Evolutionary conservation across 129 eudicot genomes (phyloP).

Genomic region (Chrysanthemum lavandulifolium): DNA sequence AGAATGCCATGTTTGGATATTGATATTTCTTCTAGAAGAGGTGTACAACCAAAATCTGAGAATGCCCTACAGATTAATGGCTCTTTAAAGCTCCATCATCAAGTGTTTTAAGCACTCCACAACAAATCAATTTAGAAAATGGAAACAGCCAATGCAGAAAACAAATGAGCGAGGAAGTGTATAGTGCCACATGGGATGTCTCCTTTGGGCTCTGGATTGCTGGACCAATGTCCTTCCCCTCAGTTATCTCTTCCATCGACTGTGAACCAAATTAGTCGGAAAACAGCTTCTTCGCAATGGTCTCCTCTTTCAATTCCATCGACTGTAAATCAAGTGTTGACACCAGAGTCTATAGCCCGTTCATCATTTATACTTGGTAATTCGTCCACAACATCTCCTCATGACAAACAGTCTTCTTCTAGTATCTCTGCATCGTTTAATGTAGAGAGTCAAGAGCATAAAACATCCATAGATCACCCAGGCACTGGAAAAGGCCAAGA

Average conservation of each 20-base stretch:
- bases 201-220: slow-evolving; percentile 16
- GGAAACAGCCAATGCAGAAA: slow-evolving; percentile 26
- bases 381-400: slow-evolving; percentile 17
- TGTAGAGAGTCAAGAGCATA: not conserved
- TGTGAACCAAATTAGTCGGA: not conserved
- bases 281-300: slow-evolving; percentile 5
- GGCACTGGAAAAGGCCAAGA: not conserved
- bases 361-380: not conserved
- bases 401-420: no score
- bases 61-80: not conserved
- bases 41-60: not conserved
- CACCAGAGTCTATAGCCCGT: slow-evolving; percentile 15
- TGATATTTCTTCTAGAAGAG: slow-evolving; percentile 6
- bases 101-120: slow-evolving; percentile 9
- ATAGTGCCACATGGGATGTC: slow-evolving; percentile 7
- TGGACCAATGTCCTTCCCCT: slow-evolving; percentile 5
- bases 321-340: slow-evolving; percentile 5
- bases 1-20: not conserved
- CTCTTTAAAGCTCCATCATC: slow-evolving; percentile 1
- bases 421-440: not conserved
- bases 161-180: not conserved
- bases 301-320: not conserved
- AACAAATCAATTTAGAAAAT: slow-evolving; percentile 15
- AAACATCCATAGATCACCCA: not conserved
- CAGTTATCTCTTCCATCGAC: slow-evolving; percentile 9